Conservation (phyloP, 2,329 filamentous ascomycete species). For the Bipolaris oryzae region DNA sequence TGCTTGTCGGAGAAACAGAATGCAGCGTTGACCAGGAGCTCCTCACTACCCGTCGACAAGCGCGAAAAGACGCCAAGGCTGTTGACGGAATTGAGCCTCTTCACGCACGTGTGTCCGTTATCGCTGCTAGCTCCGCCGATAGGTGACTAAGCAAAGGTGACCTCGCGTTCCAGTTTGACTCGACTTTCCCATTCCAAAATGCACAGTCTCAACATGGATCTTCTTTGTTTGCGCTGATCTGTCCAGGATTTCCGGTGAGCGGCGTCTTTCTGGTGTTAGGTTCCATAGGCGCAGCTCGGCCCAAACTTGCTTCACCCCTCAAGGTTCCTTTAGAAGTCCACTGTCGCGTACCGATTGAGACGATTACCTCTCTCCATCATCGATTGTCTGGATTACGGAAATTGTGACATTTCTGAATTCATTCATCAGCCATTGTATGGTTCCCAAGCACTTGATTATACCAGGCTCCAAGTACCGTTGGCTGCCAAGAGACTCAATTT, state of each 20-base stretch:
- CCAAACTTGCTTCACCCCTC: not conserved
- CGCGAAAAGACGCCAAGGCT: slow-evolving; percentile 26
- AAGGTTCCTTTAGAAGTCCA: not conserved
- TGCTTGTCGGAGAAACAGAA: slow-evolving; percentile 20
- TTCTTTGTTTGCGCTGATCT: not conserved
- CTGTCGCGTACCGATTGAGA: not conserved
- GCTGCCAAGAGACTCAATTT: not conserved
- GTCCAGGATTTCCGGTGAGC: too few species aligned
- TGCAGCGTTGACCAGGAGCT: slow-evolving; percentile 22
- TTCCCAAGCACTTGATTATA: not conserved
- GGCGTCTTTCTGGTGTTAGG: too few species aligned
- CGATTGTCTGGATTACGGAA: not conserved
- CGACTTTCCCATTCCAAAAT: not conserved
- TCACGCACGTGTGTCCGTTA: slow-evolving; percentile 16
- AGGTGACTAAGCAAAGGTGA: slow-evolving; percentile 10
- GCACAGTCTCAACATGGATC: too few species aligned
- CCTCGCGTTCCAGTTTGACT: not conserved
- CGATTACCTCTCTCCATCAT: not conserved
- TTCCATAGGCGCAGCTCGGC: not conserved
- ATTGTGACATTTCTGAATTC: not conserved
- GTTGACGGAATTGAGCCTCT: slow-evolving; percentile 25
- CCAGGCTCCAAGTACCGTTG: not conserved
- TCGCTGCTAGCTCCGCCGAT: slow-evolving; percentile 15
- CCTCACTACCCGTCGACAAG: slow-evolving; percentile 15
- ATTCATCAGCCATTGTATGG: not conserved